Percentiles rank a stretch among this genome's conserved stretches.
These are phyloP conservation scores for Sporothrix sp. DNA, from an alignment of 2,329 filamentous ascomycete genomes.

Conservation along the genomic window DNA sequence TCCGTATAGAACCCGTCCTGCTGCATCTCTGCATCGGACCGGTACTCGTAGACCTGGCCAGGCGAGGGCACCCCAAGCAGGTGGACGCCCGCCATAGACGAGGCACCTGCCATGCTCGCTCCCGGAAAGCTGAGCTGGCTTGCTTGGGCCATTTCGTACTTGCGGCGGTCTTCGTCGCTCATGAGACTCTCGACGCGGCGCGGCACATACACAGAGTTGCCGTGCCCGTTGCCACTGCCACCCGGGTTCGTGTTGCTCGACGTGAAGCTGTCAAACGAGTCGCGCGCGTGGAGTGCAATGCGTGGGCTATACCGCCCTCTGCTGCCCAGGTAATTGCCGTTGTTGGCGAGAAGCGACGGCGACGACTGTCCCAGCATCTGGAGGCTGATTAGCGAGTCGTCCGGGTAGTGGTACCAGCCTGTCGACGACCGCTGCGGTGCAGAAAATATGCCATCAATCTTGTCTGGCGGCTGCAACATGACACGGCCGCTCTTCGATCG, in stretches of 20 bases:
- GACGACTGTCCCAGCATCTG: conserved; percentile 23
- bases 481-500: conserved; percentile 35
- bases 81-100: conserved; percentile 15
- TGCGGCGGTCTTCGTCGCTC: conserved; percentile 64
- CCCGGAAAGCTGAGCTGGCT: conserved; percentile 32
- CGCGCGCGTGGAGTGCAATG: conserved; percentile 42
- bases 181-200: conserved; percentile 66
- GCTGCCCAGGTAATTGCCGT: conserved; percentile 15
- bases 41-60: conserved; percentile 40
- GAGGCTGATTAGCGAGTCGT: conserved; percentile 54
- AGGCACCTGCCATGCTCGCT: conserved; percentile 20
- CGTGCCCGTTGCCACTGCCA: not conserved
- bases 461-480: conserved; percentile 60
- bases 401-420: conserved; percentile 59
- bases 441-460: conserved; percentile 69
- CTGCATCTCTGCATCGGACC: conserved; percentile 32
- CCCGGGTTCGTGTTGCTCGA: conserved; percentile 42
- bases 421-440: conserved; percentile 57
- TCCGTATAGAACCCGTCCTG: conserved; percentile 35
- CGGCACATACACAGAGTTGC: conserved; percentile 54
- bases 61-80: conserved; percentile 27
- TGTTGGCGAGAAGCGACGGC: conserved; percentile 23
- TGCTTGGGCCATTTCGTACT: conserved; percentile 61
- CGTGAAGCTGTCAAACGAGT: conserved; percentile 58
- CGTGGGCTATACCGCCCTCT: conserved; percentile 18